Evolutionary conservation across 805 yeast genomes (phyloP), one percentile per base, ranked within the genome.

Genomic region (Teunomyces barrocoloradensis): DNA sequence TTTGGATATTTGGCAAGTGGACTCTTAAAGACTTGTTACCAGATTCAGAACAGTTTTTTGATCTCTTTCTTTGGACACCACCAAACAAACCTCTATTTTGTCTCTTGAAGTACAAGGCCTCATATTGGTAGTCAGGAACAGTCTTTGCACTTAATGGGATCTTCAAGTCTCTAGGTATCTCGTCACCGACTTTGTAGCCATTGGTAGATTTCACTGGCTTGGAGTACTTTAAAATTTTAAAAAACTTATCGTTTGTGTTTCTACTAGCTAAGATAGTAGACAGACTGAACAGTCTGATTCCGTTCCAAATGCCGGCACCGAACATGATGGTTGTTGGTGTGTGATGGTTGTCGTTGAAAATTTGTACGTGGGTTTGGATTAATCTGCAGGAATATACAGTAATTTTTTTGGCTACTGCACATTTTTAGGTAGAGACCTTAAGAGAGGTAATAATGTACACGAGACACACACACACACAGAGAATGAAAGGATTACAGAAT

Each of bases 11-110:
- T 34, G 96, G 96, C 55, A 77, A 68, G 83, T 94, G 92, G 20
- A 74, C 73, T 59, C 94, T 77, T 65, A 86, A 79, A 50, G 82
- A 81, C 60, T 83, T 84, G 69, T 87, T 89, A 44, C 83, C 82
- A 60, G 79, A 74, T 62, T 89, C 96, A 12, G 96, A 81, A 49
- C 91, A 78, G 48, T 81, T 79, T 66, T 89, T 81, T 56, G 96
- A 95, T 53, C 82, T 78, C 53, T 81, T 82, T 43, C 88, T 79
- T 60, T 85, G 85, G 47, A 87, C 80, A 12, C 97, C 99, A 20
- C 98, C 99, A 64, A 80, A 92, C 36, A 94, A 75, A 4, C 98
- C 99, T 44, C 84, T 72, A 64, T 92, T 89, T 56, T 91, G 83
- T 68, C 90, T 86, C 63, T 90, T 90, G 73, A 82, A 92, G 51